Percentiles rank a stretch among this genome's conserved stretches.
Conservation (phyloP, 2,329 filamentous ascomycete genomes). For the Tolypocladium album region DNA sequence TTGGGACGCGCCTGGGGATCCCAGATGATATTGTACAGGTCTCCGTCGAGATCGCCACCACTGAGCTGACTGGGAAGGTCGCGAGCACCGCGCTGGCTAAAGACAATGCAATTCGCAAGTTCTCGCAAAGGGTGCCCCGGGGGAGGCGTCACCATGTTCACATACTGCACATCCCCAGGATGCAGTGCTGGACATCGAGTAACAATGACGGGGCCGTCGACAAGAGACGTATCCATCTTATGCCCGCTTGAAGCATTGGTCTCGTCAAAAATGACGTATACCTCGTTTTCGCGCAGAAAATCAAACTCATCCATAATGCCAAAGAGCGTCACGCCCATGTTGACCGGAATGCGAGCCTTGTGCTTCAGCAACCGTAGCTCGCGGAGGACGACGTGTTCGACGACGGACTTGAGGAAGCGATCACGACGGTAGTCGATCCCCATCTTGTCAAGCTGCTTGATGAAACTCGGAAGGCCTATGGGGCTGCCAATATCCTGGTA, state of each 20-base stretch:
- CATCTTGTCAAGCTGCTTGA: conserved; percentile 46
- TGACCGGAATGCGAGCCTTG: conserved; percentile 62
- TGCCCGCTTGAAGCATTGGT: conserved; percentile 10
- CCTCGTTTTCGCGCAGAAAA: conserved; percentile 52
- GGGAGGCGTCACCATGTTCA: conserved; percentile 50
- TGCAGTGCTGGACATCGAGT: conserved; percentile 75
- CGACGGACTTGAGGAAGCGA: conserved; percentile 54
- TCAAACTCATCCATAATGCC: conserved; percentile 78
- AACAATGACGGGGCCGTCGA: conserved; percentile 43
- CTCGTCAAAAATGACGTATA: conserved; percentile 52
- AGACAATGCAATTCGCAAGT: conserved; percentile 66
- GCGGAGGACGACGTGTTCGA: conserved; percentile 60
- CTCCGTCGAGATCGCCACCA: conserved; percentile 77
- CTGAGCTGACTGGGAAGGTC: conserved; percentile 71
- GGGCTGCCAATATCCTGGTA: conserved; percentile 48
- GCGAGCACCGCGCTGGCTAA: conserved; percentile 58
- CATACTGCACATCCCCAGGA: conserved; percentile 68
- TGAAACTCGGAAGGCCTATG: conserved; percentile 50
- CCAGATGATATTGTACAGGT: conserved; percentile 72
- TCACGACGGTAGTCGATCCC: conserved; percentile 58
- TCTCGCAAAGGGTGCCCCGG: conserved; percentile 45
- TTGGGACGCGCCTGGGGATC: conserved; percentile 41
- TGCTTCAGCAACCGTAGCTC: conserved; percentile 69
- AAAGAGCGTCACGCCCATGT: conserved; percentile 63
- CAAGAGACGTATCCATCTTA: conserved; percentile 17